Base-by-base conservation (phyloP, 1,139 yeast genomes). In the Nakaseomyces uthaithaninus region DNA sequence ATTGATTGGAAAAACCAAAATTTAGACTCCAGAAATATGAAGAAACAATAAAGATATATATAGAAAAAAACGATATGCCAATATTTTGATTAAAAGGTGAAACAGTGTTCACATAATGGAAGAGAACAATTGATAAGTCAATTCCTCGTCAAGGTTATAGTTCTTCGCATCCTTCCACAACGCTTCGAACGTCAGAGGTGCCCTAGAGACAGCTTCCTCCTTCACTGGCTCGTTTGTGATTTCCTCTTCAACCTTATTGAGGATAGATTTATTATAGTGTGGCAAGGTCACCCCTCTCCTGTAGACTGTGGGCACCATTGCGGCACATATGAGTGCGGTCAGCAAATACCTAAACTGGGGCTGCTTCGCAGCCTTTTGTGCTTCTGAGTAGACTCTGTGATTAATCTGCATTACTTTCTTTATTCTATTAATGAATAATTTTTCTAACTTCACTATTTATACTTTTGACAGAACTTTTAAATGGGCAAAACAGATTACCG, bases 301-400 rank as follows among this genome's bases (percentile, higher is more conserved):
- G 31, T 53, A 54, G 33, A 53, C 41, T 1, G 57, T 48, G 7
- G 60, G 60, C 3, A 55, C 51, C 25, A 53, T 44, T 1, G 58
- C 56, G 26, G 54, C 57, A 35, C 56, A 49, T 4, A 49, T 44
- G 17, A 51, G 33, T 8, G 57, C 60, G 17, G 52, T 27, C 44
- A 53, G 39, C 34, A 54, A 33, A 35, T 49, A 49, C 23, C 45
- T 49, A 42, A 54, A 49, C 16, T 50, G 48, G 1, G 59, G 59
- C 28, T 38, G 40, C 22, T 50, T 44, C 3, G 55, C 57, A 12
- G 45, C 44, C 30, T 42, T 27, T 38, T 54, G 58, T 6, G 56
- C 58, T 39, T 56, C 59, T 27, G 51, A 31, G 28, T 51, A 53
- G 19, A 48, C 41, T 22, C 44, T 44, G 18, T 55, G 42, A 40